Percentiles rank a stretch among this genome's conserved stretches.
Conservation (phyloP, 2,329 filamentous ascomycete species). For the Microascus cirrosus region DNA sequence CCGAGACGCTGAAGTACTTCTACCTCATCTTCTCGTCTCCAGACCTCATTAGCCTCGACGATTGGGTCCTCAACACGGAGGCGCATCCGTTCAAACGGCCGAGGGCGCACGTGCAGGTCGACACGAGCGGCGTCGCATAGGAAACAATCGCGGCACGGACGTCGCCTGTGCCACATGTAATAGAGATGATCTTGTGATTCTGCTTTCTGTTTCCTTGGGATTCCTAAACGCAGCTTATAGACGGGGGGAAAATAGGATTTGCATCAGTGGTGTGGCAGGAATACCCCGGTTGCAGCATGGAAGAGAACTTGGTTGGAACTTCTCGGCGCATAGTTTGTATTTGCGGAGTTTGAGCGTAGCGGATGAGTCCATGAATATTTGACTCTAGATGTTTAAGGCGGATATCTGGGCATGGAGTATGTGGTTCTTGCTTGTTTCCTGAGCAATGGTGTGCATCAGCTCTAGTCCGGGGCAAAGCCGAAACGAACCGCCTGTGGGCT, state of each 20-base stretch:
- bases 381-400: not conserved
- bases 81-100: slow-evolving; percentile 28
- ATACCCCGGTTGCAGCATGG: not conserved
- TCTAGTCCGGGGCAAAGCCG: not conserved
- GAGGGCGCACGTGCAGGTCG: not conserved
- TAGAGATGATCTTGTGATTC: not conserved
- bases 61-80: slow-evolving; percentile 51
- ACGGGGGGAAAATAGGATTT: not conserved
- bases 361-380: not conserved
- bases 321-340: not conserved
- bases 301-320: not conserved
- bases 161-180: not conserved
- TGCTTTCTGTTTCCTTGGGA: not conserved
- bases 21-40: slow-evolving; percentile 60
- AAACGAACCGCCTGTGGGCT: no score
- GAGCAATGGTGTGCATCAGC: not conserved
- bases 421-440: not conserved
- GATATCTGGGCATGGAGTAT: not conserved
- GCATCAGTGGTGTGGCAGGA: not conserved
- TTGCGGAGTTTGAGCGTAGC: not conserved
- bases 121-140: not conserved
- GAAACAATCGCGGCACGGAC: not conserved
- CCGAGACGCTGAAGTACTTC: slow-evolving; percentile 67
- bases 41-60: slow-evolving; percentile 53
- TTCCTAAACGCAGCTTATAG: not conserved